Evolutionary conservation across 225 moss, liverwort and hornwort genomes (phyloP).

Genomic region (Pseudoscleropodium purum): DNA sequence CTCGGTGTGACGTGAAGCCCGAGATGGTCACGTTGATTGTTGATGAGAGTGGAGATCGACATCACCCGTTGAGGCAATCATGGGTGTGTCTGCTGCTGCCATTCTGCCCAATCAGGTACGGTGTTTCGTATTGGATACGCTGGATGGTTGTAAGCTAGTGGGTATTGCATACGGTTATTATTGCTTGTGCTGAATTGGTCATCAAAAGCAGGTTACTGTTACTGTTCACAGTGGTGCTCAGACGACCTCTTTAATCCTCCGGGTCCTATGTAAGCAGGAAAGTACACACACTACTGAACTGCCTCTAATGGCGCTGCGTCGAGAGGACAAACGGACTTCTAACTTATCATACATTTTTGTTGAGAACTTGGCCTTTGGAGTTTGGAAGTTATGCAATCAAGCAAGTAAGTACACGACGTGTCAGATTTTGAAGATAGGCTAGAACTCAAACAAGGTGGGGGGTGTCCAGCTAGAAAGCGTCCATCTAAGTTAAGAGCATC

Average conservation of each 20-base stretch:
- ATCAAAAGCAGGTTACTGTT: not conserved
- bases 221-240: not conserved
- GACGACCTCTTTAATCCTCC: not conserved
- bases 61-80: not conserved
- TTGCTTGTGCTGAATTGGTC: not conserved
- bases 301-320: not conserved
- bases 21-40: not conserved
- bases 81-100: not conserved
- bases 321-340: not conserved
- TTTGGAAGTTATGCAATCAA: not conserved
- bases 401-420: not conserved
- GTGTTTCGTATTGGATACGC: not conserved
- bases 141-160: not conserved
- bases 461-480: not conserved
- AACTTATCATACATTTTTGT: not conserved
- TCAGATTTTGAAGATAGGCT: not conserved
- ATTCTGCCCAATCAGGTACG: not conserved
- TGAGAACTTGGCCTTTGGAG: not conserved
- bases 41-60: not conserved
- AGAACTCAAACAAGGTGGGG: not conserved
- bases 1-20: not conserved
- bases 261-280: not conserved
- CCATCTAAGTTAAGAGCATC: not conserved
- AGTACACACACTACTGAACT: not conserved
- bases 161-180: not conserved